Evolutionary conservation across 352 stramenopile species (phyloP).

Genomic region (Phytophthora hibernalis): DNA sequence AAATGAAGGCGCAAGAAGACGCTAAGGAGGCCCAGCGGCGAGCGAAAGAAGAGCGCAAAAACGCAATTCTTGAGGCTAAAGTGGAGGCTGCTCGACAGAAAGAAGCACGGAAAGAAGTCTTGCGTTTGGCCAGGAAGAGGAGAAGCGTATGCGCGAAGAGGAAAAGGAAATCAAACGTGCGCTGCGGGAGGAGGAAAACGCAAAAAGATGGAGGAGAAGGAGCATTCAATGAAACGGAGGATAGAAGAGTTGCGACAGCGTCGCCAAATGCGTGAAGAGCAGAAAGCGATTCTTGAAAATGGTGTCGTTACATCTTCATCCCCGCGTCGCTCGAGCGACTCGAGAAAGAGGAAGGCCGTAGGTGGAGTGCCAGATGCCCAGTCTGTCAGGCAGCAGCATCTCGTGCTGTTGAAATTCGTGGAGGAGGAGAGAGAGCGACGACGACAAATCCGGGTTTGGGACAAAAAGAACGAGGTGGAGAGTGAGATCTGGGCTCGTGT

Average conservation of each 20-base stretch:
- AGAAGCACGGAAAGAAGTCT: slow-evolving; percentile 69
- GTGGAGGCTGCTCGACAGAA: slow-evolving; percentile 71
- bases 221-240: slow-evolving; percentile 74
- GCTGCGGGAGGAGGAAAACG: slow-evolving; percentile 74
- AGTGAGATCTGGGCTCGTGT: slow-evolving; percentile 61
- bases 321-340: slow-evolving; percentile 30
- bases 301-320: slow-evolving; percentile 66
- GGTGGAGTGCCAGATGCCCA: slow-evolving; percentile 22
- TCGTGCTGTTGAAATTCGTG: slow-evolving; percentile 75
- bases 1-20: slow-evolving; percentile 82
- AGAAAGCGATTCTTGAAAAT: slow-evolving; percentile 76
- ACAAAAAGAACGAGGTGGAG: slow-evolving; percentile 62
- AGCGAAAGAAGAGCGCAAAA: slow-evolving; percentile 77
- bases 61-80: slow-evolving; percentile 69
- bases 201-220: slow-evolving; percentile 76
- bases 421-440: slow-evolving; percentile 70
- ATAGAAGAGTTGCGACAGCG: slow-evolving; percentile 75
- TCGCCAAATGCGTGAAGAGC: slow-evolving; percentile 72
- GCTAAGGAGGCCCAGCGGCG: slow-evolving; percentile 71
- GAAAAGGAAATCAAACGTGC: slow-evolving; percentile 75
- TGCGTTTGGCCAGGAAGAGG: slow-evolving; percentile 73
- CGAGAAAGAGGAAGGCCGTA: slow-evolving; percentile 24
- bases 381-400: slow-evolving; percentile 52
- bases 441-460: slow-evolving; percentile 60
- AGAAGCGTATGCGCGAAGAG: slow-evolving; percentile 70